Conservation (phyloP, 2,329 filamentous ascomycete species). For the Fusarium kyushuense region DNA sequence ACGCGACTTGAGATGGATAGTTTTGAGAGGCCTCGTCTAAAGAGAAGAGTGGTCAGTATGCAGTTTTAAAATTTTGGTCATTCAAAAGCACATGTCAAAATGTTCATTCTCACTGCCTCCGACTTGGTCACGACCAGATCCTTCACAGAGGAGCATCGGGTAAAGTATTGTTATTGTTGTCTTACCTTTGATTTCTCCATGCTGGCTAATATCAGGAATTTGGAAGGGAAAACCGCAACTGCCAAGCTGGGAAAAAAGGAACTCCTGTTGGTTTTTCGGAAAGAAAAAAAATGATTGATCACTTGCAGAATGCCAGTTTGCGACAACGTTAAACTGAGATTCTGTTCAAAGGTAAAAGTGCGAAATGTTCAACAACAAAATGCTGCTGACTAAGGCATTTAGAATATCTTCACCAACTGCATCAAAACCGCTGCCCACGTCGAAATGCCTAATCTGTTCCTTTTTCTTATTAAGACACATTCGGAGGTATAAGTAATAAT, state of each 20-base stretch:
- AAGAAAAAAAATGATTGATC: not conserved
- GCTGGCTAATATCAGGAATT: not conserved
- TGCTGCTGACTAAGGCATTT: slow-evolving; percentile 42
- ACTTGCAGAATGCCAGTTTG: not conserved
- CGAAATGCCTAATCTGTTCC: not conserved
- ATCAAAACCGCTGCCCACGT: not conserved
- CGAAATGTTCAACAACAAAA: slow-evolving; percentile 38
- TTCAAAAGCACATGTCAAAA: not conserved
- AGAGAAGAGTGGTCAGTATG: not conserved
- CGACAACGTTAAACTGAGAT: slow-evolving; percentile 7
- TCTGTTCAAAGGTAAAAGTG: slow-evolving; percentile 1
- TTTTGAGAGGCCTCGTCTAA: slow-evolving; percentile 62
- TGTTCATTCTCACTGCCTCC: not conserved
- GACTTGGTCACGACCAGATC: not conserved
- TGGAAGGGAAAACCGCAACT: not conserved
- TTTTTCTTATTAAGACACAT: not conserved
- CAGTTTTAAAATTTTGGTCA: not conserved
- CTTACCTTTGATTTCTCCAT: slow-evolving; percentile 49
- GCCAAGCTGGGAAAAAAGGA: not conserved
- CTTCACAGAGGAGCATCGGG: not conserved
- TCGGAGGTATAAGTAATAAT: too few relatives aligned
- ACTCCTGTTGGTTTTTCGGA: not conserved
- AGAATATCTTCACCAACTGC: not conserved
- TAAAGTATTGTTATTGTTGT: slow-evolving; percentile 1
- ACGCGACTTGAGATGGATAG: slow-evolving; percentile 58